These are phyloP conservation scores for Trichoderma arundinaceum DNA, from an alignment of 2,329 filamentous ascomycete species.

Conservation along the genomic window DNA sequence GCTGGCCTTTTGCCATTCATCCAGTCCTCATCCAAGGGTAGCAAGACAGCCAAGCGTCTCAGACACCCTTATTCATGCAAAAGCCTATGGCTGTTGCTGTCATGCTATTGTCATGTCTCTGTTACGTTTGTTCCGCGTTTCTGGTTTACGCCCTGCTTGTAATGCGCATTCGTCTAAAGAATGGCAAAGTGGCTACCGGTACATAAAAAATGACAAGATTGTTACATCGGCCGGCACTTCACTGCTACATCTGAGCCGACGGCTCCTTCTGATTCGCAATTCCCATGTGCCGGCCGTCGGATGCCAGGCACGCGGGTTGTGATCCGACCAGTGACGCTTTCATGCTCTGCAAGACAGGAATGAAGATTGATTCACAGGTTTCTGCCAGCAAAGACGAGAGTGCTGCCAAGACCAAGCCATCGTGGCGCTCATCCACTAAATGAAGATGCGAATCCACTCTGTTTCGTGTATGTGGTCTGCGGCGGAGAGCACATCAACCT, in stretches of 20 bases:
- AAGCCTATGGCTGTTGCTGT: not conserved
- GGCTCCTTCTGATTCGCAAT: not conserved
- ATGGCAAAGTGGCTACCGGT: not conserved
- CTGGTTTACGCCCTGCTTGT: conserved; percentile 4
- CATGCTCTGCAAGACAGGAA: not conserved
- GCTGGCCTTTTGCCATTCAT: not conserved
- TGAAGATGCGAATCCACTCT: conserved; percentile 26
- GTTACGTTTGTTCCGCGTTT: not conserved
- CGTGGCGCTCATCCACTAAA: conserved; percentile 18
- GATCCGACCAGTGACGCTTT: conserved; percentile 9
- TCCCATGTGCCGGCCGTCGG: not conserved
- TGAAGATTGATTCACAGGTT: conserved; percentile 13
- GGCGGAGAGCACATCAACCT: conserved; percentile 18
- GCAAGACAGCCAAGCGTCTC: conserved; percentile 19
- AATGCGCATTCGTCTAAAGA: conserved; percentile 1
- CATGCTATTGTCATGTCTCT: not conserved
- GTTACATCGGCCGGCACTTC: conserved; percentile 3
- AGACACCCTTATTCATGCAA: conserved; percentile 18
- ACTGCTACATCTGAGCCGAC: not conserved
- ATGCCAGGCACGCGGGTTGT: not conserved
- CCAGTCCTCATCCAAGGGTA: conserved; percentile 2
- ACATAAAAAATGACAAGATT: not conserved
- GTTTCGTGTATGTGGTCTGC: conserved; percentile 29
- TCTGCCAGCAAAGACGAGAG: conserved; percentile 5
- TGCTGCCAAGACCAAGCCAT: conserved; percentile 19